Conservation (phyloP, 495 filamentous ascomycete species). For the Haplographium delicatum region DNA sequence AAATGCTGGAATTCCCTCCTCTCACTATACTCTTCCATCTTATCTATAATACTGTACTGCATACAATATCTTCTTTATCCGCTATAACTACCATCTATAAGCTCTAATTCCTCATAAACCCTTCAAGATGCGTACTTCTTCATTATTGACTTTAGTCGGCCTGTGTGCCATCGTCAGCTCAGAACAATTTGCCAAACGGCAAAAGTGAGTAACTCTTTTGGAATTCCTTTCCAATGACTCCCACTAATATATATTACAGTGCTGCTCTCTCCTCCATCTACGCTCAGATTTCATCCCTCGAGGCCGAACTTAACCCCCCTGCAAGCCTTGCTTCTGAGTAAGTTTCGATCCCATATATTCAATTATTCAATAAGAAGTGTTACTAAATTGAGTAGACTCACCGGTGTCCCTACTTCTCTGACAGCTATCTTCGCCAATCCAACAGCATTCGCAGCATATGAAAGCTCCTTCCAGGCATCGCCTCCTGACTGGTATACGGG, state of each 20-base stretch:
- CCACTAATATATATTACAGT: not conserved
- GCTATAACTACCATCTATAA: too few relatives aligned
- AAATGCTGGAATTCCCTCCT: too few relatives aligned
- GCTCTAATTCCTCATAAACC: too few relatives aligned
- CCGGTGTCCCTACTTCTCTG: slow-evolving; percentile 2
- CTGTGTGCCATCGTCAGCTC: not conserved
- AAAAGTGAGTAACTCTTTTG: not conserved
- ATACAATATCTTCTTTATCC: too few relatives aligned
- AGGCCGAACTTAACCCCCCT: not conserved
- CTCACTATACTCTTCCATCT: too few relatives aligned
- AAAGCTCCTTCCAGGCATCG: not conserved
- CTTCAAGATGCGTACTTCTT: not conserved
- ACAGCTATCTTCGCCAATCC: not conserved
- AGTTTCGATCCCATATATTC: not conserved
- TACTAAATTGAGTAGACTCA: not conserved
- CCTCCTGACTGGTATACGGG: slow-evolving; percentile 10
- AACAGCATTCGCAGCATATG: not conserved
- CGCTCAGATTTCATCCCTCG: not conserved
- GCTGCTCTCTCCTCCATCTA: not conserved
- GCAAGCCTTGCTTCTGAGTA: not conserved
- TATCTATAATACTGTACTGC: too few relatives aligned
- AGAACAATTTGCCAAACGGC: not conserved
- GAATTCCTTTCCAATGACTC: not conserved
- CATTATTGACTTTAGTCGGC: not conserved
- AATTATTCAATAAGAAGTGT: too few relatives aligned